Evolutionary conservation across 306 rosid genomes (phyloP), one percentile per base, ranked within the genome.

Genomic region (Cyclanthera cordifolia): DNA sequence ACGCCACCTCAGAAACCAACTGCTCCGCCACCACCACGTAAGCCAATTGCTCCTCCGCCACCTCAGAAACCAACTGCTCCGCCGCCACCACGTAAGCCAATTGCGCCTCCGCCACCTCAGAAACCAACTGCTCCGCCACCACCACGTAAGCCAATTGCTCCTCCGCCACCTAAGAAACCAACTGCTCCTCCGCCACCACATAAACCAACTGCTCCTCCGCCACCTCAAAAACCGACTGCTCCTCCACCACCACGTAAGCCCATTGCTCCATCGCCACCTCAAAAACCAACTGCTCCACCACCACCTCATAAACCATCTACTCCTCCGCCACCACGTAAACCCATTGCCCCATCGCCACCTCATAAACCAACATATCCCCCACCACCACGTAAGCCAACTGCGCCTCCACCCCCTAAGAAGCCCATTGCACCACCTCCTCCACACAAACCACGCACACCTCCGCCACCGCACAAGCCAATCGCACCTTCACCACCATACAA

Each of bases 221-320:
- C 60, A 7, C 61, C 52, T 16, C 81, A 32, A 0, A 50, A 50
- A 4, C 54, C 54, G 17, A 7, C 2, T n/a, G 9, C 14, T 43
- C 82, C 84, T 2, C 77, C 73, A 0, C 79, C 85, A 15, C 68
- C 75, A 0, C 25, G 45, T 19, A 55, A 24, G 2, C 82, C 72
- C 11, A 23, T 63, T 15, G 2, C 74, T 8, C 74, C 66, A 7
- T 11, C 43, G 0, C 76, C 58, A 9, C 59, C 50, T 34, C 78
- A 54, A 0, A 46, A 46, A 3, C 53, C 53, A 50, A 4, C 5
- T 50, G 23, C 53, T 0, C 73, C 79, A 0, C 71, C 72, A 2
- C 81, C 78, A 1, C 82, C 87, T 3, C 86, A 1, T 0, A 51
- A 51, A 13, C 55, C 55, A 19, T 7, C 19, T 17, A 13, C 87